Evolutionary conservation across 2,329 filamentous ascomycete genomes (phyloP), one percentile per base, ranked within the genome.

Genomic region (Amauroascus verrucosus): DNA sequence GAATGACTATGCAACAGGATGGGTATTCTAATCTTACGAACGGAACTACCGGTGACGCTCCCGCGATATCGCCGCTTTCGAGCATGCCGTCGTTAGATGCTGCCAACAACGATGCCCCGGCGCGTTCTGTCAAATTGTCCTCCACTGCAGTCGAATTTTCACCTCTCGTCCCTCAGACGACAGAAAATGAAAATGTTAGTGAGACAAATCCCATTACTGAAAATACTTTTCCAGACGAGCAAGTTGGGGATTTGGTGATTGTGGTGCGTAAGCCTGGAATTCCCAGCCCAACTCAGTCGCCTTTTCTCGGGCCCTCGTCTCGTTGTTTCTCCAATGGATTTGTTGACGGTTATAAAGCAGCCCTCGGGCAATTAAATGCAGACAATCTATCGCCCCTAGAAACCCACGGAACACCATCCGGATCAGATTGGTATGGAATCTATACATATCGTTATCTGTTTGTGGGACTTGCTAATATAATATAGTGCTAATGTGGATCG

Each of bases 121-220:
- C 63, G 30, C 62, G 69, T 5, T 77, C 77, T 52, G 77, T 75
- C 6, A 75, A 77, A 49, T 72, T 84, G 24, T 84, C 81, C 30
- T 81, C 81, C n/a, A 70, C 76, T 18, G 82, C 83, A 1, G 79
- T 81, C 0, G 81, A 83, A 57, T 84, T 84, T 59, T 75, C 77
- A 6, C 79, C 79, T 13, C 67, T 66, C 54, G 64, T 60, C 61
- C 57, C 58, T 53, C 59, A 62, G 45, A 56, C 61, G 51, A 56
- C 57, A 45, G 60, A 63, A 50, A 65, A 60, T 58, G 69, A 71
- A 57, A 59, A 65, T 58, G 58, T 63, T 58, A 68, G 67, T 67
- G 68, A 69, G 67, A 61, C 67, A 57, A 46, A 54, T 51, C 56
- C 65, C 58, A 49, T 55, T 67, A 59, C 67, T 52, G 60, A 67